Conservation (phyloP, 805 yeast genomes). For the Scheffersomyces ergatensis region DNA sequence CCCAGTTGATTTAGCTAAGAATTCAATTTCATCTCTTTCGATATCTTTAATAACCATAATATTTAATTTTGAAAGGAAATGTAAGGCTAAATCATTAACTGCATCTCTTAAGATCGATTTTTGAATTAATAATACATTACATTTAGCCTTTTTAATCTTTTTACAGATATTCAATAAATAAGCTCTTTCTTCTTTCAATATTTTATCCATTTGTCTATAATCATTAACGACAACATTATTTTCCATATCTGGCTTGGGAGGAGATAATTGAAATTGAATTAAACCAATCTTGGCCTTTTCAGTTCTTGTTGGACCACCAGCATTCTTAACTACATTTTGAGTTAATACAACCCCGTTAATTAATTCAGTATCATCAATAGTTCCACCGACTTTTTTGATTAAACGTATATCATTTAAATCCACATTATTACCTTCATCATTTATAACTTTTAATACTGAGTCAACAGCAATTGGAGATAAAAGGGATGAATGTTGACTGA, state of each 20-base stretch:
- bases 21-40: slow-evolving; percentile 95
- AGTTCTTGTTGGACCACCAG: slow-evolving; percentile 92
- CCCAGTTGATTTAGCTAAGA: slow-evolving; percentile 78
- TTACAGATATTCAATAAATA: slow-evolving; percentile 92
- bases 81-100: slow-evolving; percentile 90
- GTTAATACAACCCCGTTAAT: slow-evolving; percentile 92
- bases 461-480: slow-evolving; percentile 95
- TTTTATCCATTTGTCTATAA: slow-evolving; percentile 98
- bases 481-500: slow-evolving; percentile 82
- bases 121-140: slow-evolving; percentile 87
- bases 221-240: slow-evolving; percentile 96
- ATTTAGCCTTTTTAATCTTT: slow-evolving; percentile 93
- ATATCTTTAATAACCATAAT: slow-evolving; percentile 94
- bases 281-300: slow-evolving; percentile 92
- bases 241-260: slow-evolving; percentile 97
- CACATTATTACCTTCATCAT: slow-evolving; percentile 60
- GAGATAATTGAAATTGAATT: slow-evolving; percentile 91
- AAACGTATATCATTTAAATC: slow-evolving; percentile 87
- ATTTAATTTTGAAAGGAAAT: slow-evolving; percentile 87
- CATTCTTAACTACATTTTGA: slow-evolving; percentile 82
- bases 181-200: slow-evolving; percentile 95
- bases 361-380: slow-evolving; percentile 93
- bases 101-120: slow-evolving; percentile 94
- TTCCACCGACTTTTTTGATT: slow-evolving; percentile 94
- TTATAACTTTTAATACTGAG: slow-evolving; percentile 76